These are phyloP conservation scores for Ceratocystiopsis sp. DNA, from an alignment of 2,329 filamentous ascomycete genomes.

Conservation along the genomic window DNA sequence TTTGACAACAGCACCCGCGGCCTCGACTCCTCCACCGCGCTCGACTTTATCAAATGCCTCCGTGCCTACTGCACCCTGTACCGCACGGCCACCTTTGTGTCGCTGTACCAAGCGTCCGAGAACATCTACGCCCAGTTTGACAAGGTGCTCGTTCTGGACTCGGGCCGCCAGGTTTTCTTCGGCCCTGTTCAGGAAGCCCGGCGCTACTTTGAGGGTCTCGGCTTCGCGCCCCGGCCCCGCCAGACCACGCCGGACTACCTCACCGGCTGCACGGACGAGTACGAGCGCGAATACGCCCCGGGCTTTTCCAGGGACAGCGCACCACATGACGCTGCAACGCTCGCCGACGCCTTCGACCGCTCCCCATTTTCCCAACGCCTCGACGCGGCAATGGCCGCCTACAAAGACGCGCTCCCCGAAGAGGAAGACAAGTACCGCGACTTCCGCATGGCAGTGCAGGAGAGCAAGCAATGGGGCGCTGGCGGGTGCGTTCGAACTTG, in stretches of 20 bases:
- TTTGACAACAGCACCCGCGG: constrained; percentile 55
- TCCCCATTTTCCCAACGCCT: constrained; percentile 42
- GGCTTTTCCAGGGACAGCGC: constrained; percentile 49
- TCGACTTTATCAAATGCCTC: constrained; percentile 42
- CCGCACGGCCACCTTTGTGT: constrained; percentile 70
- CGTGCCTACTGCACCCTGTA: constrained; percentile 72
- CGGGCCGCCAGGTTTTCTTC: constrained; percentile 60
- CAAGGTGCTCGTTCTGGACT: constrained; percentile 69
- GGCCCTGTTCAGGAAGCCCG: constrained; percentile 51
- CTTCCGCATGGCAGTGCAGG: constrained; percentile 56
- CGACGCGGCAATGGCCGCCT: constrained; percentile 48
- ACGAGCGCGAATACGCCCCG: constrained; percentile 58
- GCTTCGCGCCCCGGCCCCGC: constrained; percentile 56
- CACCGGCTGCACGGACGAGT: constrained; percentile 70
- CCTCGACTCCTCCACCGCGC: constrained; percentile 36
- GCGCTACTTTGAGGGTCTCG: constrained; percentile 59
- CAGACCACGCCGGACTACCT: constrained; percentile 72
- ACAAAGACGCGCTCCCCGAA: constrained; percentile 44
- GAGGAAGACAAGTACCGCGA: constrained; percentile 56
- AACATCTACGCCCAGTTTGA: constrained; percentile 67
- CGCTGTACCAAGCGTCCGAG: constrained; percentile 72
- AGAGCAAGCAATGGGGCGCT: constrained; percentile 62
- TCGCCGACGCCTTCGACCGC: constrained; percentile 52
- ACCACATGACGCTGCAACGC: constrained; percentile 48
- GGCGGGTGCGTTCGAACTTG: neutral